A percentile compares a stretch with the other conserved stretches of the same genome.
Conservation (phyloP, 768 basidiomycete genomes). For the Trametes maxima region DNA sequence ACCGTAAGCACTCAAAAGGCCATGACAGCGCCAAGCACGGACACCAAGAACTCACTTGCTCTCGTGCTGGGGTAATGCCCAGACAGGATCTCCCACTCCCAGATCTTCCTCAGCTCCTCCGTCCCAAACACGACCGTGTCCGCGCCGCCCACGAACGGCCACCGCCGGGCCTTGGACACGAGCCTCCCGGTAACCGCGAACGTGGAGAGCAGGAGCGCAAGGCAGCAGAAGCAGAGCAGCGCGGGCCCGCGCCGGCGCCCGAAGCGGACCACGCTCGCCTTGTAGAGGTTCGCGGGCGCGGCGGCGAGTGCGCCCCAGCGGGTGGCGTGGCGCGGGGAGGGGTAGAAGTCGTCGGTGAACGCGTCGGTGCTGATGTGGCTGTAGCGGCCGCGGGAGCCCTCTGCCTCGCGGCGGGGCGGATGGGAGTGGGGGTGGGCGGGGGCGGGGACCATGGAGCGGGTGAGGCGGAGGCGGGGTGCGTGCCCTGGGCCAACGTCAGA, state of each 20-base stretch:
- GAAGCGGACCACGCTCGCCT: constrained; percentile 55
- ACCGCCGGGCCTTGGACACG: constrained; percentile 58
- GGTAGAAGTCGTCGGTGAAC: constrained; percentile 37
- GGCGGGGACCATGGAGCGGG: constrained; percentile 4
- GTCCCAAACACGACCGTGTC: constrained; percentile 73
- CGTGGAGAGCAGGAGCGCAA: constrained; percentile 50
- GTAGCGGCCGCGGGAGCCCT: constrained; percentile 12
- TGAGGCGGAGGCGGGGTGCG: constrained; percentile 12
- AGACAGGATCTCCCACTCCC: constrained; percentile 89
- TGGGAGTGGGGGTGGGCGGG: neutral
- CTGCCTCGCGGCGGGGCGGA: neutral
- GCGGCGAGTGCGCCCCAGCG: constrained; percentile 57
- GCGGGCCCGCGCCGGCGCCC: constrained; percentile 60
- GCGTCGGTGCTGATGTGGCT: constrained; percentile 55
- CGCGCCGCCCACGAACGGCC: constrained; percentile 54
- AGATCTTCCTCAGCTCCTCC: constrained; percentile 66
- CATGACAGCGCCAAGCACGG: constrained; percentile 27
- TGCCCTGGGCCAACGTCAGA: neutral
- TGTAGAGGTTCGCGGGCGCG: constrained; percentile 62
- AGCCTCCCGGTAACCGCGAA: constrained; percentile 65
- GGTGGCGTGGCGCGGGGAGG: constrained; percentile 40
- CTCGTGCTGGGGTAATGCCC: constrained; percentile 92
- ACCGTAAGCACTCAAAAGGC: constrained; percentile 17
- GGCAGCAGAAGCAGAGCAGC: constrained; percentile 50
- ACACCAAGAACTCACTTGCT: constrained; percentile 96